Base-by-base conservation (phyloP, 2,329 filamentous ascomycete genomes). In the Pseudopyricularia javanii region DNA sequence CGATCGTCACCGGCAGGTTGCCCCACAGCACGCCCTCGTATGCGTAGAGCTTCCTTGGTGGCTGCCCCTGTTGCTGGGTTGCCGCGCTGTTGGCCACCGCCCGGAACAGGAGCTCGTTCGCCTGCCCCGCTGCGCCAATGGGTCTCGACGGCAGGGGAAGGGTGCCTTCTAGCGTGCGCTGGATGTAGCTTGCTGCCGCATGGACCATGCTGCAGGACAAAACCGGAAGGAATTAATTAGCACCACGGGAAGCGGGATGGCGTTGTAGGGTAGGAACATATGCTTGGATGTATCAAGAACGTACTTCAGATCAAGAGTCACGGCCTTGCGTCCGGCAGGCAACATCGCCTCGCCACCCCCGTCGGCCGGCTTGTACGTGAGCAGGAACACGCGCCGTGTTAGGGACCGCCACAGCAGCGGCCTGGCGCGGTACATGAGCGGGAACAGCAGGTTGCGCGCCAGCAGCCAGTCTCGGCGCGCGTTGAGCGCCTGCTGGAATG, bases 351-450 rank as follows among this genome's bases (percentile, higher is more conserved):
- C 76, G 22, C 59, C 62, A 8, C 51, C 43, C 5, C 45, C 49
- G 50, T 28, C 54, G 7, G 53, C 32, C 40, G 82, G 80, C n/a
- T 82, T 77, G 57, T 91, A 93, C 15, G 81, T 86, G 12, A 93
- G 73, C 9, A 91, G 69, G 65, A 95, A 96, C 0, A 84, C 81
- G 58, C 83, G 85, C 30, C 90, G 80, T 17, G 86, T 80, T 7
- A 97, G 76, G 1, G 86, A 86, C 14, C 91, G 82, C 89, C 89
- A 95, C 12, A 95, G 79, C 2, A 94, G 73, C 1, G 88, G 81
- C 53, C 93, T 86, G 54, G 91, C 84, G 51, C 88, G 80, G 61
- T 88, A 87, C 3, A 82, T 77, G 11, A 96, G 73, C 14, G 85
- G 82, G 6, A 95, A 75, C 22, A 94, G 77, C 26, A 95, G 76